These are phyloP conservation scores for Helminthosporium solani DNA, from an alignment of 2,329 filamentous ascomycete genomes.

Conservation along the genomic window DNA sequence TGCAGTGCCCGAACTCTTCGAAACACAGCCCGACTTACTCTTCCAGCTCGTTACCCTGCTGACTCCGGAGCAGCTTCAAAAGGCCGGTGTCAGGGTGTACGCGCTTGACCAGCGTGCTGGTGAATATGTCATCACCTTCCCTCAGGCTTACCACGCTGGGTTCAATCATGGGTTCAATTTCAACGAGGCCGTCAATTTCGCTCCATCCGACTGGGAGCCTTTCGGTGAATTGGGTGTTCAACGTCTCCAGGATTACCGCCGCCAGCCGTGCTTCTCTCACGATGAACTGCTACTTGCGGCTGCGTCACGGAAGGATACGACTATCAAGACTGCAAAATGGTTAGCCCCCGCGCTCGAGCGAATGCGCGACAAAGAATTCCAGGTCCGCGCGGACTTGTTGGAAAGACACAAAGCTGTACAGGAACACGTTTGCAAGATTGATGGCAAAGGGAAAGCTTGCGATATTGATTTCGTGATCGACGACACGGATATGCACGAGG, in stretches of 20 bases:
- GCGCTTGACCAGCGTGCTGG: conserved; percentile 95
- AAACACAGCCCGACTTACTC: conserved; percentile 91
- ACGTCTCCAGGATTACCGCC: conserved; percentile 79
- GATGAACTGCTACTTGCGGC: conserved; percentile 93
- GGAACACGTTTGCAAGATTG: conserved; percentile 42
- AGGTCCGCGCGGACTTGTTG: conserved; percentile 68
- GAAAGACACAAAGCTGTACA: conserved; percentile 59
- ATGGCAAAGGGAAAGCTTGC: conserved; percentile 53
- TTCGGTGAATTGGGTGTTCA: conserved; percentile 85
- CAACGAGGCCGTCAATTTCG: conserved; percentile 98
- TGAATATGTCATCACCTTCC: conserved; percentile 95
- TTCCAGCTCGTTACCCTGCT: conserved; percentile 97
- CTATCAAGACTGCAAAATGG: conserved; percentile 94
- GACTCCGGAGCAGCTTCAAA: conserved; percentile 87
- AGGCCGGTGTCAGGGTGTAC: conserved; percentile 89
- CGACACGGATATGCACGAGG: conserved; percentile 77
- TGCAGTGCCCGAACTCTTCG: conserved; percentile 92
- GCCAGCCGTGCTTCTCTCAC: conserved; percentile 95
- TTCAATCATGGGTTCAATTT: conserved; percentile 99
- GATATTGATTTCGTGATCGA: conserved; percentile 37
- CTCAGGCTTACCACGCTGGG: conserved; percentile 93
- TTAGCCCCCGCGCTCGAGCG: conserved; percentile 81
- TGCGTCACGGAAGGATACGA: conserved; percentile 69
- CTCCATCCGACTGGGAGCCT: conserved; percentile 91
- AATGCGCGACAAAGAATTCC: conserved; percentile 71